Evolutionary conservation across 2,329 filamentous ascomycete genomes (phyloP).

Genomic region (Cordyceps militaris): DNA sequence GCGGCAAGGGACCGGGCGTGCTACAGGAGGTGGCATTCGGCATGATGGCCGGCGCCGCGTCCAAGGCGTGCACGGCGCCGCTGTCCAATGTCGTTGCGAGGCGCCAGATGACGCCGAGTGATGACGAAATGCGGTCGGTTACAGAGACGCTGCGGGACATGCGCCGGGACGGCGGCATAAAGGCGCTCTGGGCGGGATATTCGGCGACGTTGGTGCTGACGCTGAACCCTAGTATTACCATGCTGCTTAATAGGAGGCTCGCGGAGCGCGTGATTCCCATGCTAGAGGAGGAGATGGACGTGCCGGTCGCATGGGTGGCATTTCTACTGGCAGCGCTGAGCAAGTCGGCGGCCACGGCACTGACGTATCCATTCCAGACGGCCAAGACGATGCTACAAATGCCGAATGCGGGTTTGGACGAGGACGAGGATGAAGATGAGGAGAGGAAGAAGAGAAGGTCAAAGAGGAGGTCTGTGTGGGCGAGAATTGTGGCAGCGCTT

Average conservation of each 20-base stretch:
- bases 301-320: conserved; percentile 30
- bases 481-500: conserved; percentile 19
- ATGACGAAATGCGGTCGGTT: conserved; percentile 28
- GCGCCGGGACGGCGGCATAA: conserved; percentile 55
- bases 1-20: conserved; percentile 42
- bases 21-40: conserved; percentile 70
- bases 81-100: conserved; percentile 75
- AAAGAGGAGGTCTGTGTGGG: conserved; percentile 9
- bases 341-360: conserved; percentile 66
- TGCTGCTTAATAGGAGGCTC: conserved; percentile 70
- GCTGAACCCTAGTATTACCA: conserved; percentile 79
- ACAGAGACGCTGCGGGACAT: conserved; percentile 58
- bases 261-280: conserved; percentile 50
- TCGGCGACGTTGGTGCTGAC: conserved; percentile 73
- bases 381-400: conserved; percentile 76
- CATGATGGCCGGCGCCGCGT: conserved; percentile 64
- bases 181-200: conserved; percentile 84
- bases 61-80: conserved; percentile 71
- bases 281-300: conserved; percentile 33
- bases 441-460: conserved; percentile 10
- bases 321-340: conserved; percentile 62
- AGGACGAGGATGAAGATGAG: background rate
- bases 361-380: conserved; percentile 81
- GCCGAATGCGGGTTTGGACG: conserved; percentile 21
- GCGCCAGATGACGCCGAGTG: conserved; percentile 61